A percentile compares a stretch with the other conserved stretches of the same genome.
These are phyloP conservation scores for Fusarium nurragi DNA, from an alignment of 2,329 filamentous ascomycete genomes.

Conservation along the genomic window DNA sequence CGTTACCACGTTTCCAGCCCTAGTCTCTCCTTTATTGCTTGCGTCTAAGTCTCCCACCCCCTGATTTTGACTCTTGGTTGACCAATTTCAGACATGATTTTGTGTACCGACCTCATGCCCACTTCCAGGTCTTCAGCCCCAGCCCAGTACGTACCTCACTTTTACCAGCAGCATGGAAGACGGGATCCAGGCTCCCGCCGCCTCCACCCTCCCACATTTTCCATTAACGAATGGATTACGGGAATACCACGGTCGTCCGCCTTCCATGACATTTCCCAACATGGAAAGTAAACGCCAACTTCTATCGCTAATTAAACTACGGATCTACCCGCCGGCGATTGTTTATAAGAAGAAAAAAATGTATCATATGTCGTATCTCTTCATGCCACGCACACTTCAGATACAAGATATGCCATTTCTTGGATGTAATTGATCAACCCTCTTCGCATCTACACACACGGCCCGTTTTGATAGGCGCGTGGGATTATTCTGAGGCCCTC, in stretches of 20 bases:
- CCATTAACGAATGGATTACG: conserved; percentile 18
- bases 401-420: not conserved
- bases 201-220: conserved; percentile 17
- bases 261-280: conserved; percentile 32
- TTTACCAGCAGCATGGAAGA: conserved; percentile 18
- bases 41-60: conserved; percentile 21
- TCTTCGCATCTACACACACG: conserved; percentile 4
- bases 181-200: conserved; percentile 20
- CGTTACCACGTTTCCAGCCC: conserved; percentile 40
- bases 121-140: conserved; percentile 30
- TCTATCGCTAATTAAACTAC: conserved; percentile 27
- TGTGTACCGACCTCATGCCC: conserved; percentile 30
- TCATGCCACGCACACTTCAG: conserved; percentile 1
- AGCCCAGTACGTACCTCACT: conserved; percentile 21
- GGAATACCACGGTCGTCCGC: conserved; percentile 19
- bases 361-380: conserved; percentile 12
- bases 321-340: conserved; percentile 36
- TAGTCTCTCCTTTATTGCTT: conserved; percentile 24
- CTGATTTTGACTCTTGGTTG: conserved; percentile 5
- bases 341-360: not conserved
- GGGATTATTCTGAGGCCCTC: conserved; percentile 30
- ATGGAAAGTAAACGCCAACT: conserved; percentile 29
- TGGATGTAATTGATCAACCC: conserved; percentile 1
- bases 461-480: conserved; percentile 21
- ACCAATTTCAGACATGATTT: conserved; percentile 18